Conservation (phyloP, 208 protist genomes). For the Leishmania major region DNA sequence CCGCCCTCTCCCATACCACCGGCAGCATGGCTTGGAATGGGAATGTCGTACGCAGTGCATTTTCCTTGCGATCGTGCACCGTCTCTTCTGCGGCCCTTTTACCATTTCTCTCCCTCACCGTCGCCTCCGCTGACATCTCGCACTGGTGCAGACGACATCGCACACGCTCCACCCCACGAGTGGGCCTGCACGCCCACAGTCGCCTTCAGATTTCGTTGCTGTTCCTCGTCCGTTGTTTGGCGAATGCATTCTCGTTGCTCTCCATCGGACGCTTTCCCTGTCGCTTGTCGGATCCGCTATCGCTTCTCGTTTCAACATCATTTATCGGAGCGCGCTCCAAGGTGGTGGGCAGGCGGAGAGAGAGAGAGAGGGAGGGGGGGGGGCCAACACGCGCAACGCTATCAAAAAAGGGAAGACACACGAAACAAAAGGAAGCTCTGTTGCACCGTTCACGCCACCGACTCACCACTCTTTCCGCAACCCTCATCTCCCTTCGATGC, state of each 20-base stretch:
- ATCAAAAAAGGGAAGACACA: background rate
- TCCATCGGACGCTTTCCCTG: background rate
- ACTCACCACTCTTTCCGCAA: no score
- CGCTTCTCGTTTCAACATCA: background rate
- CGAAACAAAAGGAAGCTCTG: background rate
- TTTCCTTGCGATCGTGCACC: background rate
- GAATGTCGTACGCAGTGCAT: background rate
- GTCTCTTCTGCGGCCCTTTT: background rate
- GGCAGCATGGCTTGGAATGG: background rate
- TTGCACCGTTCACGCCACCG: background rate
- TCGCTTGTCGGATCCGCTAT: background rate
- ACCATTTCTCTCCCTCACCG: background rate
- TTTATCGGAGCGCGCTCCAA: background rate
- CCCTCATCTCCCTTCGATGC: no score
- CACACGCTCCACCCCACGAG: background rate
- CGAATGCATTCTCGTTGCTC: background rate
- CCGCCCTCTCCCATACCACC: background rate
- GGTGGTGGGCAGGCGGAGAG: no score
- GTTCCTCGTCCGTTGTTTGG: background rate
- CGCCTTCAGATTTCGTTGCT: background rate
- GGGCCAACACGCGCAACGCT: background rate
- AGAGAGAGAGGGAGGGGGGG: background rate
- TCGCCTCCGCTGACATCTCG: background rate
- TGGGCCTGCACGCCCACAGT: background rate
- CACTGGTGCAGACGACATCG: no score